These are phyloP conservation scores for Cladosporium colombiae DNA, from an alignment of 2,329 filamentous ascomycete species.

Conservation along the genomic window DNA sequence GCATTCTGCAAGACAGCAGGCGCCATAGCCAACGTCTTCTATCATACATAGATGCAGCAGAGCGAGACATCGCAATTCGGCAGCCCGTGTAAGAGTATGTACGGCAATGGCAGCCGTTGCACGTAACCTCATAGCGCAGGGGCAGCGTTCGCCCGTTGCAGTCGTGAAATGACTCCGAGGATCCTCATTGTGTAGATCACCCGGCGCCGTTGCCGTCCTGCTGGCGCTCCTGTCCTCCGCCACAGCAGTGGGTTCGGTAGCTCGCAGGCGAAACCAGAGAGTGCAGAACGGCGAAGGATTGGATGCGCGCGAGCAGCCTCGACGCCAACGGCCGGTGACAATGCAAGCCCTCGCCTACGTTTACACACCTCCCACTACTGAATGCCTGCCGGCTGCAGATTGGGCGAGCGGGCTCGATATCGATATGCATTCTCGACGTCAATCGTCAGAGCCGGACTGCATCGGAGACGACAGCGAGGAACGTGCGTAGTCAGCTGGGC, in stretches of 20 bases:
- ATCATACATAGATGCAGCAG: constrained; percentile 9
- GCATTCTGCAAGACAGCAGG: constrained; percentile 21
- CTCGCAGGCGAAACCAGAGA: neutral
- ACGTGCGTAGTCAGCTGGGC: constrained; percentile 19
- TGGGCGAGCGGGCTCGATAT: neutral
- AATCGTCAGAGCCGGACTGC: constrained; percentile 13
- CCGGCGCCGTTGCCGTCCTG: constrained; percentile 30
- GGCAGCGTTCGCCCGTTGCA: constrained; percentile 20
- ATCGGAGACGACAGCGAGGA: constrained; percentile 12
- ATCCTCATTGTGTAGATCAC: constrained; percentile 35
- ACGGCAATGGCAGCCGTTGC: constrained; percentile 15
- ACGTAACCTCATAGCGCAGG: constrained; percentile 13
- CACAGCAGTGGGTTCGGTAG: neutral
- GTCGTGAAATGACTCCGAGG: constrained; percentile 30
- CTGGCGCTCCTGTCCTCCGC: constrained; percentile 8
- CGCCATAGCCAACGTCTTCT: constrained; percentile 18
- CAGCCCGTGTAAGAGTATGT: neutral
- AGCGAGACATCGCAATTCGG: constrained; percentile 13
- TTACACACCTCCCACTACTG: neutral
- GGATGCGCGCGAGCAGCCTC: neutral
- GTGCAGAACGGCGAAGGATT: constrained; percentile 12
- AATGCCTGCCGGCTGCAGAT: neutral
- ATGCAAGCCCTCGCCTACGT: constrained; percentile 9
- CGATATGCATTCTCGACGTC: constrained; percentile 11
- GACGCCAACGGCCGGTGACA: constrained; percentile 3